Evolutionary conservation across 768 basidiomycete species (phyloP).

Genomic region (Lactarius akahatsu): DNA sequence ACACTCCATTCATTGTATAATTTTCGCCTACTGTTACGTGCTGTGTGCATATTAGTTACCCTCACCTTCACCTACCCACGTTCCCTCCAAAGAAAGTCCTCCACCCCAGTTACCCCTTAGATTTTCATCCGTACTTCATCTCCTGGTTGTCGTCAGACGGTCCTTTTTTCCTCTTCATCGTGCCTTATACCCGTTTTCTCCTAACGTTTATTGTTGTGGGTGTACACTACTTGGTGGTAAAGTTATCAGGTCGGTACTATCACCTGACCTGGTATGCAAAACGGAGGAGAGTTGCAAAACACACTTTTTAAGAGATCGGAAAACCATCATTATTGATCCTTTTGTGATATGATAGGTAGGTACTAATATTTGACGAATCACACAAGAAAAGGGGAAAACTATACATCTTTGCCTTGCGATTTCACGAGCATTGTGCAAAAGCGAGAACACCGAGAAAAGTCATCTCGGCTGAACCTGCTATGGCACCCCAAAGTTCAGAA

Average conservation of each 20-base stretch:
- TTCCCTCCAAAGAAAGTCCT: neutral
- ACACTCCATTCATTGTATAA: slow-evolving; percentile 16
- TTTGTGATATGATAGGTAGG: too few relatives aligned
- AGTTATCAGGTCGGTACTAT: slow-evolving; percentile 4
- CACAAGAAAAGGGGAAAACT: too few relatives aligned
- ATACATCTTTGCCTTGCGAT: too few relatives aligned
- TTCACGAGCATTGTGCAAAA: too few relatives aligned
- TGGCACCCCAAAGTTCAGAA: too few relatives aligned
- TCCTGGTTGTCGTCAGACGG: slow-evolving; percentile 7
- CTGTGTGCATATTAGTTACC: slow-evolving; percentile 23
- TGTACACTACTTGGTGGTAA: slow-evolving; percentile 23
- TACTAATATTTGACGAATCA: too few relatives aligned
- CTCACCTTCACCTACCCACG: neutral
- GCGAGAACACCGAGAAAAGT: too few relatives aligned
- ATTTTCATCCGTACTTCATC: neutral
- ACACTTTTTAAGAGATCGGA: too few relatives aligned
- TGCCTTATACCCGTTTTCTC: slow-evolving; percentile 18
- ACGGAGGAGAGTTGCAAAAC: too few relatives aligned
- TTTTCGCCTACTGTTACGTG: slow-evolving; percentile 18
- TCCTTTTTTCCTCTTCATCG: slow-evolving; percentile 7
- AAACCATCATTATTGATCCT: too few relatives aligned
- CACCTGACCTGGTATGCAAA: too few relatives aligned
- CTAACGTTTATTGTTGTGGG: slow-evolving; percentile 17
- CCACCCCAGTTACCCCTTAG: slow-evolving; percentile 5
- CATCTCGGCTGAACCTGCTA: too few relatives aligned